phyloP scores from a whole-genome alignment of 2,329 filamentous ascomycete genomes.

The Claviceps monticola region DNA sequence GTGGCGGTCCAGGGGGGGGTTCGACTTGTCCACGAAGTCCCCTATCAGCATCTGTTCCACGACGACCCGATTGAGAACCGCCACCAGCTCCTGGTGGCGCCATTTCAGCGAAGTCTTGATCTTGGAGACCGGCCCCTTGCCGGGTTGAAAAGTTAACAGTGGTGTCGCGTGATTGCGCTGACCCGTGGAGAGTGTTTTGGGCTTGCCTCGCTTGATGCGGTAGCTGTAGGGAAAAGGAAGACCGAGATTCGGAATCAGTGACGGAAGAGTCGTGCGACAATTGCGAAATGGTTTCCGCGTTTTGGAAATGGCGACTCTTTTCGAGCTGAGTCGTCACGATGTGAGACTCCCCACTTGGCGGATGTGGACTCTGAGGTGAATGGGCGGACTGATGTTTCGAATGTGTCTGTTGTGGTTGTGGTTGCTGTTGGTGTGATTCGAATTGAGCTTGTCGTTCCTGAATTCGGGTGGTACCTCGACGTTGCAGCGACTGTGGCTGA shows the following conservation, averaged over 20 bases:
- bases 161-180: constrained; percentile 21
- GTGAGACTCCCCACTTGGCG: constrained; percentile 23
- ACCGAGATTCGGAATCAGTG: constrained; percentile 32
- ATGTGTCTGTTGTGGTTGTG: constrained; percentile 4
- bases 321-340: constrained; percentile 22
- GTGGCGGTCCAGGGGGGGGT: constrained; percentile 31
- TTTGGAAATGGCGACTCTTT: constrained; percentile 23
- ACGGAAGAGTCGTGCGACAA: constrained; percentile 47
- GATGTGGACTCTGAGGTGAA: constrained; percentile 14
- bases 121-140: constrained; percentile 1
- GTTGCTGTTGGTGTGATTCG: constrained; percentile 3
- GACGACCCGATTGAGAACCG: constrained; percentile 29
- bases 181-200: constrained; percentile 25
- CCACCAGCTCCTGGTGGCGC: constrained; percentile 26
- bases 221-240: constrained; percentile 29
- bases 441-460: constrained; percentile 21
- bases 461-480: constrained; percentile 11
- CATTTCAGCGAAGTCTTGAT: constrained; percentile 29
- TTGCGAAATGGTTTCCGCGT: constrained; percentile 48
- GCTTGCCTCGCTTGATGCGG: constrained; percentile 31
- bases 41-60: constrained; percentile 36
- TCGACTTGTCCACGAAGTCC: constrained; percentile 28
- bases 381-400: constrained; percentile 1
- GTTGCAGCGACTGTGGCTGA: constrained; percentile 14
- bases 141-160: background rate